Evolutionary conservation across 139 green algal genomes (phyloP), one percentile per base, ranked within the genome.

Genomic region (Coelastrella sp.): DNA sequence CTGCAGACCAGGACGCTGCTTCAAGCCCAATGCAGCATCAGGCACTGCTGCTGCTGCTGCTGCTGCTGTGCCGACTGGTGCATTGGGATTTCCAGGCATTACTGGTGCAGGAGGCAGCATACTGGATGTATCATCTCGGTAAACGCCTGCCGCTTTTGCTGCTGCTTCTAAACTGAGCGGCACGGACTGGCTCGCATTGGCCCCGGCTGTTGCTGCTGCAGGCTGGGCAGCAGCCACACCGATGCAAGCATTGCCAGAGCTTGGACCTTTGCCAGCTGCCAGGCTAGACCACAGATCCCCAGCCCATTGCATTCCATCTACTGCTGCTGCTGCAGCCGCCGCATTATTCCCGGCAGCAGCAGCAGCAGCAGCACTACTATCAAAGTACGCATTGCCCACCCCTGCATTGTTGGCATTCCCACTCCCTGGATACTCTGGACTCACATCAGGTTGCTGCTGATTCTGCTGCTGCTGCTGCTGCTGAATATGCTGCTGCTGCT

Each of bases 361-460:
- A 57, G 80, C 59, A 13, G n/a, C n/a, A 59, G 80, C 80, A 73
- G 80, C 22, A 54, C 59, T 65, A 71, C 54, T n/a, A 20, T 61
- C 57, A 19, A 23, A 80, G 74, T 59, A 86, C 22, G 23, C 80
- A 60, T 75, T 16, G 20, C 59, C 80, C 17, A 73, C 47, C 14
- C 80, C 80, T 58, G 80, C 80, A 73, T 86, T 86, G 60, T 86
- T 86, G 20, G 80, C 80, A n/a, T 86, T 74, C 4, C 80, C 80
- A 56, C 80, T 86, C 7, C 80, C 80, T 22, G 80, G 59, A 56
- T 75, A 60, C 7, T 74, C 80, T 5, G 80, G 80, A 23, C 80
- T 86, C 5, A 74, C 16, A 19, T 86, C 13, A 22, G 22, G n/a
- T n/a, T 73, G 20, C 59, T 86, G n/a, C 80, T 86, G 80, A 20